phyloP scores from a whole-genome alignment of 208 protist species.

The Acanthamoeba triangularis region DNA sequence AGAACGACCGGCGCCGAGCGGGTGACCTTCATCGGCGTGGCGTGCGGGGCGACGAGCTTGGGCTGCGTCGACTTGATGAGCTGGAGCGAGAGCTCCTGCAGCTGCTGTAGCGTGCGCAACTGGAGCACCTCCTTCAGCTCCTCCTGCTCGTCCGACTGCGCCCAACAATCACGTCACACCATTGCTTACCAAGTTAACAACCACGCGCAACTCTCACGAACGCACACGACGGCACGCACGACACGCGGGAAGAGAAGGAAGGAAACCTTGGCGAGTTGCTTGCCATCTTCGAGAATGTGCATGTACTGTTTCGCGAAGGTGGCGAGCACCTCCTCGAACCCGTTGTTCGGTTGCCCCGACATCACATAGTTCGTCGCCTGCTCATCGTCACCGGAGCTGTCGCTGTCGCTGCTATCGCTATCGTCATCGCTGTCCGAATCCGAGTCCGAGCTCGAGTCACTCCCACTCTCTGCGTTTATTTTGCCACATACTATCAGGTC shows the following conservation, averaged over 20 bases:
- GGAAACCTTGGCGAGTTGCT: neutral
- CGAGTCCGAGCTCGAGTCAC: conserved; percentile 2
- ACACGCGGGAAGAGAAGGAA: neutral
- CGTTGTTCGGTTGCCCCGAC: neutral
- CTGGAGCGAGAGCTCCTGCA: conserved; percentile 61
- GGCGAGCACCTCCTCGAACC: neutral
- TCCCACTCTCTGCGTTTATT: no score
- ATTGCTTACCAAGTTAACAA: no score
- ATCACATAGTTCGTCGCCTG: neutral
- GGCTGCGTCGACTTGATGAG: conserved; percentile 57
- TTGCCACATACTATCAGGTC: no score
- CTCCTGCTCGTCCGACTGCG: conserved; percentile 22
- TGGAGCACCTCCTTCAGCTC: conserved; percentile 55
- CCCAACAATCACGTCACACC: neutral
- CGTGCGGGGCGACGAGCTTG: neutral
- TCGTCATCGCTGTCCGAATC: conserved; percentile 27
- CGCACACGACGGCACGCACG: neutral
- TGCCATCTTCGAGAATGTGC: conserved; percentile 28
- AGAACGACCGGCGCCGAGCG: neutral
- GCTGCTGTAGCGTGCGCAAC: conserved; percentile 46
- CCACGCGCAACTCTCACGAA: no score
- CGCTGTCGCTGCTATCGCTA: neutral
- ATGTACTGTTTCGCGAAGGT: conserved; percentile 63
- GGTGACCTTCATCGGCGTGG: conserved; percentile 7
- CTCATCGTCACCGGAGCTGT: neutral